phyloP scores from a whole-genome alignment of 345 rosid species.

The Hypericum perforatum region DNA sequence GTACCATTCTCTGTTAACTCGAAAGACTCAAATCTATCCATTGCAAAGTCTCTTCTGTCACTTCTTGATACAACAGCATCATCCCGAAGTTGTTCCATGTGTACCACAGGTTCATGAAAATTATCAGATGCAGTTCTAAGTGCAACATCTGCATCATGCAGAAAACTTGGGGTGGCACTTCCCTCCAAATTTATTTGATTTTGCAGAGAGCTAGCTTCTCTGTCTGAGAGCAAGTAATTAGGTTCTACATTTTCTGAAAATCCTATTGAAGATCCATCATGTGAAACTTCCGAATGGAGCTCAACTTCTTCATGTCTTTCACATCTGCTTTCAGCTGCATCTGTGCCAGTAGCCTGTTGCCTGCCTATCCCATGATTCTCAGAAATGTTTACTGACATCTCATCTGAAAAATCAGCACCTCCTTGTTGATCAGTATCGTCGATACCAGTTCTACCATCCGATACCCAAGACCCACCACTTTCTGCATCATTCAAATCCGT shows the following conservation, averaged over 20 bases:
- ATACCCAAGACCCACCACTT: conserved; percentile 21
- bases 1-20: conserved; percentile 1
- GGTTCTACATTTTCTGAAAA: conserved; percentile 15
- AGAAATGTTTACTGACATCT: conserved; percentile 34
- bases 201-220: too few species aligned
- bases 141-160: conserved; percentile 16
- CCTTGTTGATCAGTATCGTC: conserved; percentile 31
- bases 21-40: conserved; percentile 27
- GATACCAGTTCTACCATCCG: conserved; percentile 30
- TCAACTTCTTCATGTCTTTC: conserved; percentile 22
- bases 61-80: conserved; percentile 20
- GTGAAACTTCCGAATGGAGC: conserved; percentile 18
- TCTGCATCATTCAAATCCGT: conserved; percentile 25
- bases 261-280: conserved; percentile 20
- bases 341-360: conserved; percentile 21
- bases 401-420: conserved; percentile 31
- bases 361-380: conserved; percentile 30
- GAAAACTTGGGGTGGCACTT: conserved; percentile 13
- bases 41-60: conserved; percentile 34
- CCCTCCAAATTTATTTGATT: conserved; percentile 11
- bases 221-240: too few species aligned
- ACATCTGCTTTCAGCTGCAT: conserved; percentile 26
- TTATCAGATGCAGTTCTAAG: conserved; percentile 28
- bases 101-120: conserved; percentile 22
- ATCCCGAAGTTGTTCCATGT: conserved; percentile 28